Evolutionary conservation across 495 filamentous ascomycete species (phyloP), one percentile per base, ranked within the genome.

Genomic region (Tuber umbilicatum): DNA sequence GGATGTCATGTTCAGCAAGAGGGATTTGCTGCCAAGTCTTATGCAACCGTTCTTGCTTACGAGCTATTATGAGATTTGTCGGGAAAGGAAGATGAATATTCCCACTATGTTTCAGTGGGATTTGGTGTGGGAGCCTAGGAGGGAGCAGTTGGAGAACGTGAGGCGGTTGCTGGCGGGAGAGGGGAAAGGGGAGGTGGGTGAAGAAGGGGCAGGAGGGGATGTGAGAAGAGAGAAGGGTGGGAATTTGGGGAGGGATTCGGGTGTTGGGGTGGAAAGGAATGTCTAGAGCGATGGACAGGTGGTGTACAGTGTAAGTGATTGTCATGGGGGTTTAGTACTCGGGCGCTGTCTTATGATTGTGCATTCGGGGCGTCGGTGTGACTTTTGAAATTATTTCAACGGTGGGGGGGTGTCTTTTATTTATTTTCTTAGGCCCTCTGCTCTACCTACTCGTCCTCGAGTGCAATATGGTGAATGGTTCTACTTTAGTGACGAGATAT

Each of bases 91-190:
- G 21, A 70, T 82, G 67, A 75, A 60, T 27, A 27, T 82, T 72
- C 72, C 81, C 2, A 75, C 75, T n/a, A 82, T 82, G 81, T 82
- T 82, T 73, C 81, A 82, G 67, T 78, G 75, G 80, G 80, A 82
- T 71, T 55, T 82, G 73, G 68, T 73, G 2, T 82, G 81, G 80
- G 77, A 75, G 69, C 78, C 78, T 6, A 60, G 21, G 2, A 80
- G 71, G 23, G 79, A 81, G 60, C 67, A 70, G 79, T 37, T 80
- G 60, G 41, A 14, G 78, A 43, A 45, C 10, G 77, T 71, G 23
- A 71, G 73, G 70, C 41, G 23, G 68, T 35, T 39, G 45, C 31
- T 79, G 50, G 71, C 38, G 14, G n/a, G 45, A 4, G 70, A 76
- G 17, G 64, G n/a, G 12, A n/a, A 31, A 9, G n/a, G 27, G 55